Evolutionary conservation across 202 grass and related monocot species (phyloP).

Genomic region (Setaria viridis): DNA sequence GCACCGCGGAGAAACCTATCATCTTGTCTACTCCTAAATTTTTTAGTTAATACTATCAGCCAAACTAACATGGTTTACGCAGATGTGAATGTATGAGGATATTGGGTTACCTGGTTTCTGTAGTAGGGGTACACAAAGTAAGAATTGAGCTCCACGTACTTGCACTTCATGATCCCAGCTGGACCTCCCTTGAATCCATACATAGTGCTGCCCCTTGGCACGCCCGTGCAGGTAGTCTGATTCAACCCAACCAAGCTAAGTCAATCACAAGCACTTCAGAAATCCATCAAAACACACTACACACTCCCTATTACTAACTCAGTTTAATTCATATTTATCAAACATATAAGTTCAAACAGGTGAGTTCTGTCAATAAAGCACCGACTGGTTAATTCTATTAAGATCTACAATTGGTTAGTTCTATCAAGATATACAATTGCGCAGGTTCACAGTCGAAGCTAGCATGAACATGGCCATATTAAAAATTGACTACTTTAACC

Average conservation of each 20-base stretch:
- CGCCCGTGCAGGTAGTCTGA: slow-evolving; percentile 84
- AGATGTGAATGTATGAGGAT: neutral
- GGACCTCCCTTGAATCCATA: slow-evolving; percentile 98
- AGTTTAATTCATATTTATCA: neutral
- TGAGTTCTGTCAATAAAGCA: neutral
- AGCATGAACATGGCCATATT: neutral
- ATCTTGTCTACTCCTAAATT: neutral
- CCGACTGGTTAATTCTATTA: neutral
- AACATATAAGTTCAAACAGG: neutral
- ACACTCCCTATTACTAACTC: neutral
- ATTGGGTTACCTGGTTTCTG: slow-evolving; percentile 84
- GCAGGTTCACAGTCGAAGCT: neutral
- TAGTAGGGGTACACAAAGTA: slow-evolving; percentile 87
- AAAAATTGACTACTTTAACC: no score
- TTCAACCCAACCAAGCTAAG: neutral
- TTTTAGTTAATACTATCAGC: neutral
- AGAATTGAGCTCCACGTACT: slow-evolving; percentile 77
- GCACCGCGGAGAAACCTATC: neutral
- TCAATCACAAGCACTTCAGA: slow-evolving; percentile 22
- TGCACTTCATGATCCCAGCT: slow-evolving; percentile 95
- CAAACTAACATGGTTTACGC: neutral
- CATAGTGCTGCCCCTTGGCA: slow-evolving; percentile 68
- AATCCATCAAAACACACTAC: neutral
- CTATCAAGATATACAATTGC: neutral
- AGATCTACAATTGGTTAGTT: slow-evolving; percentile 30